Base-by-base conservation (phyloP, 2,329 filamentous ascomycete genomes). In the Monilinia aucupariae region DNA sequence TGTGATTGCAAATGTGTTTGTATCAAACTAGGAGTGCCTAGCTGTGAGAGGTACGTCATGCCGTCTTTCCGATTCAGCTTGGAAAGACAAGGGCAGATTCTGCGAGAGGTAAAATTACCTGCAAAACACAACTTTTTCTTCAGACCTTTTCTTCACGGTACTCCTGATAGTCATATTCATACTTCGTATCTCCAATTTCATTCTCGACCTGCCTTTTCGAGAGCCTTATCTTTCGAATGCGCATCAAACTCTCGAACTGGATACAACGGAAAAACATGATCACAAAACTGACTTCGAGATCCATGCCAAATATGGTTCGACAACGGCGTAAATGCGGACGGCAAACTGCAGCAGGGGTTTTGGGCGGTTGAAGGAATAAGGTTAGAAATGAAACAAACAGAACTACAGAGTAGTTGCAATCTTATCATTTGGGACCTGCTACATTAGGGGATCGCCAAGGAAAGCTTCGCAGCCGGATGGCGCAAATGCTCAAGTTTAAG, bases 121-220 rank as follows among this genome's bases (percentile, higher is more conserved):
- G 30, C 22, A 12, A 9, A 34, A 25, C 41, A 25, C n/a, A 47
- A 37, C 30, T 12, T 12, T 56, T 25, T 25, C 20, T 58, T 39
- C 30, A 34, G 25, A 20, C 27, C 25, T 10, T 47, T 22, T 22
- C 27, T 56, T 56, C 41, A 47, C n/a, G 13, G 7, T 22, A 34
- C 54, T 25, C 13, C 27, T 45, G 27, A 32, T 47, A 22, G 20
- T 8, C 8, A 45, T 56, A 9, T 56, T n/a, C 41, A 56, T 34
- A 56, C 54, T 56, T 41, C 54, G 20, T 47, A 47, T 56, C 54
- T 56, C 54, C 41, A n/a, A 56, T 32, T 47, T n/a, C n/a, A 20
- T 34, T 56, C 12, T n/a, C n/a, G 32, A 34, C 20, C 15, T 47
- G 7, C n/a, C n/a, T 22, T 56, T 22, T 47, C 22, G 41, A 45